Percentiles rank a stretch among this genome's conserved stretches.
Evolutionary conservation across 2,329 filamentous ascomycete species (phyloP).

Genomic region (Rutstroemia sp.): DNA sequence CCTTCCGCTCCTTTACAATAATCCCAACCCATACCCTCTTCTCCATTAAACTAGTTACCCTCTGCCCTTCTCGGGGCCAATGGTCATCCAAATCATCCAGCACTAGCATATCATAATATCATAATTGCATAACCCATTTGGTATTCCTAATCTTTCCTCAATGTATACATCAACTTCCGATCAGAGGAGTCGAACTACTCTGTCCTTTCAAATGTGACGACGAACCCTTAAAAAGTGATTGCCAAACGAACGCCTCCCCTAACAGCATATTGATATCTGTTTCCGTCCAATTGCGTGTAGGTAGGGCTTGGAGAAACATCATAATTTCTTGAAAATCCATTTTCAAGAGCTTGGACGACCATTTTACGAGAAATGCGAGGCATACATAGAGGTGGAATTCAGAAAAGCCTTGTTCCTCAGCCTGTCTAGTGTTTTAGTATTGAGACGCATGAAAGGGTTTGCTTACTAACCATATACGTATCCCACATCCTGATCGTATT

Average conservation of each 20-base stretch:
- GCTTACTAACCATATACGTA: conserved; percentile 76
- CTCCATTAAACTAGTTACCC: too few species aligned
- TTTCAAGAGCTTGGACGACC: conserved; percentile 88
- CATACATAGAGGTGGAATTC: conserved; percentile 98
- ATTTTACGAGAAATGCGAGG: conserved; percentile 95
- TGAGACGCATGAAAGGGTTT: too few species aligned
- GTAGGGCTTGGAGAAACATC: conserved; percentile 97
- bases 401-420: conserved; percentile 96
- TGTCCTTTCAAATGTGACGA: conserved; percentile 71
- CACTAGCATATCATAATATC: too few species aligned
- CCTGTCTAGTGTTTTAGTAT: conserved; percentile 42
- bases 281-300: conserved; percentile 90
- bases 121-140: too few species aligned
- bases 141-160: too few species aligned
- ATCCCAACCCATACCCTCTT: too few species aligned
- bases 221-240: conserved; percentile 91
- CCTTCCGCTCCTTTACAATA: too few species aligned
- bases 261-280: conserved; percentile 95
- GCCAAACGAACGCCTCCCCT: conserved; percentile 98
- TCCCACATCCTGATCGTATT: conserved; percentile 99
- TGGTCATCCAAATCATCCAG: too few species aligned
- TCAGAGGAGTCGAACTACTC: conserved; percentile 27
- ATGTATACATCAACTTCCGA: neutral
- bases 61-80: too few species aligned
- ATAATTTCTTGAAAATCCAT: conserved; percentile 99